Evolutionary conservation across 371 early-diverging fungal species (phyloP).

Genomic region (Nosema granulosis): DNA sequence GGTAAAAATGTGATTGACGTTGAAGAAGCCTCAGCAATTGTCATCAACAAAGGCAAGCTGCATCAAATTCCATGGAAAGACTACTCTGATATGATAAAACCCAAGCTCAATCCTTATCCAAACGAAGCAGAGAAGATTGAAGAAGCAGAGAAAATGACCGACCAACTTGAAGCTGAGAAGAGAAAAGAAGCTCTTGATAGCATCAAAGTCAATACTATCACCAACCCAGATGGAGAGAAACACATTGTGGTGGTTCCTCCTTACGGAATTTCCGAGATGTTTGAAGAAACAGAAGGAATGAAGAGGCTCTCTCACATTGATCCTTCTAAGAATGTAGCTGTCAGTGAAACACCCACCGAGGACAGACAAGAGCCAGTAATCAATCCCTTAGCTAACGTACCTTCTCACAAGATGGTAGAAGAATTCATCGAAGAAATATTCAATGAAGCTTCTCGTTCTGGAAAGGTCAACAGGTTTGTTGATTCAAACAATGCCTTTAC

Average conservation of each 20-base stretch:
- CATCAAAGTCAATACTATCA: conserved; percentile 36
- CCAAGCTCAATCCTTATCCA: conserved; percentile 33
- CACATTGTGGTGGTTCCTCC: conserved; percentile 48
- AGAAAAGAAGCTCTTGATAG: conserved; percentile 31
- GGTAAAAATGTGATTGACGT: conserved; percentile 39
- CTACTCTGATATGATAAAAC: conserved; percentile 36
- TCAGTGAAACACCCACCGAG: conserved; percentile 30
- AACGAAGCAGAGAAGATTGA: conserved; percentile 33
- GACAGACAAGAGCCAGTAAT: not conserved
- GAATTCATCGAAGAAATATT: conserved; percentile 19
- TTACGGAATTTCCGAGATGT: conserved; percentile 51
- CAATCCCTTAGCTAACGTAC: conserved; percentile 9
- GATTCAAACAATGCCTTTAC: conserved; percentile 47
- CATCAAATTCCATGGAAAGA: conserved; percentile 46
- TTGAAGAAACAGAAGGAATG: conserved; percentile 48
- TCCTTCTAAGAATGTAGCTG: conserved; percentile 16
- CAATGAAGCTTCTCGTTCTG: not conserved
- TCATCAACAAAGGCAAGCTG: conserved; percentile 46
- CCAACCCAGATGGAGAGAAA: conserved; percentile 49
- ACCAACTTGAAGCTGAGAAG: conserved; percentile 35
- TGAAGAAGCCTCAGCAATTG: conserved; percentile 34
- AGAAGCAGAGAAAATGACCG: not conserved
- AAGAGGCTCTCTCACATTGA: conserved; percentile 37
- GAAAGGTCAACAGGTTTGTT: conserved; percentile 1
- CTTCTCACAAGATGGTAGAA: not conserved